phyloP scores from a whole-genome alignment of 352 stramenopile species.

The Phytophthora chlamydospora region DNA sequence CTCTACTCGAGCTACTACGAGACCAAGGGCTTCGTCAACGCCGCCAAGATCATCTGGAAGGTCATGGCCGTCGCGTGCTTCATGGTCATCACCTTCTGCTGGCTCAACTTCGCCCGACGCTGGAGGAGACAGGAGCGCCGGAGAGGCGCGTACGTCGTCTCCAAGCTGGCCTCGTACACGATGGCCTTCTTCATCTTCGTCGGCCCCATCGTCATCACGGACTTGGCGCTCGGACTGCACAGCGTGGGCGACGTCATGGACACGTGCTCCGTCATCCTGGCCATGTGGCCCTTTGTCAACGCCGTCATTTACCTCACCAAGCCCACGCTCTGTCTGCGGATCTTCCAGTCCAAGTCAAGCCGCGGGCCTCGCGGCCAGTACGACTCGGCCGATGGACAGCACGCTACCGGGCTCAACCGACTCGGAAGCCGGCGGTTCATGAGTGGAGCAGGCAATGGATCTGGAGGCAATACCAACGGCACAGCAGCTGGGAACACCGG shows the following conservation, averaged over 20 bases:
- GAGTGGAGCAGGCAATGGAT: slow-evolving; percentile 29
- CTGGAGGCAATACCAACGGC: slow-evolving; percentile 34
- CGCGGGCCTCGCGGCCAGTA: slow-evolving; percentile 27
- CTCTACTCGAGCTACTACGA: slow-evolving; percentile 74
- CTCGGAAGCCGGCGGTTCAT: slow-evolving; percentile 36
- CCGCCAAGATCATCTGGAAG: slow-evolving; percentile 81
- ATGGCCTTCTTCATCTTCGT: slow-evolving; percentile 81
- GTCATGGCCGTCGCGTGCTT: slow-evolving; percentile 62
- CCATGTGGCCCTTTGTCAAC: slow-evolving; percentile 83
- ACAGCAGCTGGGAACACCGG: slow-evolving; percentile 22
- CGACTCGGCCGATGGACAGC: slow-evolving; percentile 35
- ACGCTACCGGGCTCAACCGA: slow-evolving; percentile 24
- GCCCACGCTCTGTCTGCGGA: slow-evolving; percentile 58
- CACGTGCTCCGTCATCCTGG: slow-evolving; percentile 56
- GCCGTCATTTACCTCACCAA: slow-evolving; percentile 78
- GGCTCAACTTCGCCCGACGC: slow-evolving; percentile 59
- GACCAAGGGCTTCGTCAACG: slow-evolving; percentile 42
- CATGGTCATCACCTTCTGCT: slow-evolving; percentile 63
- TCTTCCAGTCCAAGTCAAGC: slow-evolving; percentile 49
- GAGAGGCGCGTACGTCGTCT: slow-evolving; percentile 67
- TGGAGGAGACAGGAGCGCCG: slow-evolving; percentile 54
- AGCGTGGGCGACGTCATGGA: slow-evolving; percentile 43
- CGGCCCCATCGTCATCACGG: slow-evolving; percentile 68
- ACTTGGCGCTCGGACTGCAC: slow-evolving; percentile 59
- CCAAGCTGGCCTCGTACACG: slow-evolving; percentile 82